These are phyloP conservation scores for Hanseniaspora osmophila DNA, from an alignment of 805 yeast species.

Conservation along the genomic window DNA sequence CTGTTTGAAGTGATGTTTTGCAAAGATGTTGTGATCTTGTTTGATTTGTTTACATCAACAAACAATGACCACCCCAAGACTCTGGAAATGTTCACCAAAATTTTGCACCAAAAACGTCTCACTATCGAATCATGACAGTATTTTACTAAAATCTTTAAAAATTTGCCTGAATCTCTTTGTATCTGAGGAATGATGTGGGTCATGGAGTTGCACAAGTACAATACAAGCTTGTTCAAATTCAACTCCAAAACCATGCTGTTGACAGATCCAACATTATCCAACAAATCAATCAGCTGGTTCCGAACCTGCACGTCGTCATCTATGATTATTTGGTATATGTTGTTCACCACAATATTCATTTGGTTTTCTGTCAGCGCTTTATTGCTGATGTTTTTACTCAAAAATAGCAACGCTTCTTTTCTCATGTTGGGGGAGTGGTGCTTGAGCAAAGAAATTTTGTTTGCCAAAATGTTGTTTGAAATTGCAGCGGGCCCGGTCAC, in stretches of 20 bases:
- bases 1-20: constrained; percentile 5
- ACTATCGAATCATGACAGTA: constrained; percentile 41
- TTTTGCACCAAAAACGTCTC: constrained; percentile 52
- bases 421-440: constrained; percentile 63
- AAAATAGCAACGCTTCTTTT: constrained; percentile 48
- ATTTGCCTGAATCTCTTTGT: constrained; percentile 60
- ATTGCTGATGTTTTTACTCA: constrained; percentile 30
- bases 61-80: constrained; percentile 60
- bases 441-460: constrained; percentile 52
- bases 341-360: constrained; percentile 24
- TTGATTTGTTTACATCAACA: constrained; percentile 18
- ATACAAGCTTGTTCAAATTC: constrained; percentile 45
- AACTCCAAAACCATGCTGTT: constrained; percentile 45
- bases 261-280: constrained; percentile 32
- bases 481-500: constrained; percentile 7
- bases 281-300: constrained; percentile 33
- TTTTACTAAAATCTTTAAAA: constrained; percentile 44
- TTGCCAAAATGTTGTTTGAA: constrained; percentile 35
- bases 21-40: constrained; percentile 21
- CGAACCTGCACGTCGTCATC: constrained; percentile 62
- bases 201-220: constrained; percentile 83
- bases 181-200: constrained; percentile 73
- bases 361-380: constrained; percentile 17
- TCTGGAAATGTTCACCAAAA: constrained; percentile 52
- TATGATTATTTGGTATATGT: constrained; percentile 20